Conservation (phyloP, 306 rosid genomes). For the Cucurbita argyrosperma region DNA sequence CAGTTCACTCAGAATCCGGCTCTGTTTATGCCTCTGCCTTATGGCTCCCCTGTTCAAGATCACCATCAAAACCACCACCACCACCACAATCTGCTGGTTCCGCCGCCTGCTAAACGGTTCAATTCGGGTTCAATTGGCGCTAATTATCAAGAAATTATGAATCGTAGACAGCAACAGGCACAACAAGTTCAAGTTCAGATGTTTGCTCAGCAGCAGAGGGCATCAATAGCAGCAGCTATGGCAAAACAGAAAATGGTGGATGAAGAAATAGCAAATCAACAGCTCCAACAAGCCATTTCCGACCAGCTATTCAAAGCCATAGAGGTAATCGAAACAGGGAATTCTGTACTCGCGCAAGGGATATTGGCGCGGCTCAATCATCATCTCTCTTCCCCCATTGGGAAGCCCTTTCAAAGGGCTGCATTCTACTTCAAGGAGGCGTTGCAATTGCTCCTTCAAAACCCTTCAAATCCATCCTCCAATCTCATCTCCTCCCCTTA, state of each 20-base stretch:
- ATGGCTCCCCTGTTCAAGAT: slow-evolving; percentile 41
- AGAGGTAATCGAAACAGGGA: slow-evolving; percentile 74
- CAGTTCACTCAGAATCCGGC: slow-evolving; percentile 41
- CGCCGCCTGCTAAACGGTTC: slow-evolving; percentile 45
- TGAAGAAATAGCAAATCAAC: slow-evolving; percentile 42
- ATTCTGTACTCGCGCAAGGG: slow-evolving; percentile 90
- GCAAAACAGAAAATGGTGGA: slow-evolving; percentile 41
- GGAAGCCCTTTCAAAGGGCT: slow-evolving; percentile 93
- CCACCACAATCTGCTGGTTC: slow-evolving; percentile 24
- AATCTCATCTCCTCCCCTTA: slow-evolving; percentile 31
- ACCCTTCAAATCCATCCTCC: slow-evolving; percentile 16
- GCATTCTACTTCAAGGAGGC: slow-evolving; percentile 87
- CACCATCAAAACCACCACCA: slow-evolving; percentile 12
- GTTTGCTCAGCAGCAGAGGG: slow-evolving; percentile 29
- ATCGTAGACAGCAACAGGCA: slow-evolving; percentile 11
- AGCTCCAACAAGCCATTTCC: slow-evolving; percentile 50
- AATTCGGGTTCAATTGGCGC: slow-evolving; percentile 31
- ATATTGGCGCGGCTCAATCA: slow-evolving; percentile 99
- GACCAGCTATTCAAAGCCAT: slow-evolving; percentile 71
- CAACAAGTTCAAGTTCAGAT: slow-evolving; percentile 39
- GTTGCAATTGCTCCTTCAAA: slow-evolving; percentile 38
- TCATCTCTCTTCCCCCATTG: slow-evolving; percentile 69
- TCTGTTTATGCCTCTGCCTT: slow-evolving; percentile 39
- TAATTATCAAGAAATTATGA: slow-evolving; percentile 8
- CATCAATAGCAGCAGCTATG: slow-evolving; percentile 18